Base-by-base conservation (phyloP, 768 basidiomycete genomes). In the Suillus americanus region DNA sequence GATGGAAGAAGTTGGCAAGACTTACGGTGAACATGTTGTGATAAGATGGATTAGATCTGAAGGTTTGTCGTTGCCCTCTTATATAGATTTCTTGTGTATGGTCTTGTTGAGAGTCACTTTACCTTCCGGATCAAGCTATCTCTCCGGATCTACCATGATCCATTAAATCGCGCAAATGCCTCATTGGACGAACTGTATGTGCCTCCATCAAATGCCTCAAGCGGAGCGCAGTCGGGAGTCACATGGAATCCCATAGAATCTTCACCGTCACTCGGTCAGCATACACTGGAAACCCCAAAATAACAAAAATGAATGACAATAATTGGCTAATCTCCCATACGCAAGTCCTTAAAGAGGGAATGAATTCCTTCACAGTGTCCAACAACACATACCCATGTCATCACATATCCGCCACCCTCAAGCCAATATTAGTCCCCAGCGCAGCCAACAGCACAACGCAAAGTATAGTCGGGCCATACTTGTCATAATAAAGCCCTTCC, bases 401-500 rank as follows among this genome's bases (percentile, higher is more conserved):
- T 57, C 56, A 25, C 82, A 90, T 82, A 74, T 91, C 87, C 14
- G 81, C 75, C 62, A 87, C 69, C 63, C 92, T 80, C 69, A 95
- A 75, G 25, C 82, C 89, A 67, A 96, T 84, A 72, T 96, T 96
- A 66, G 89, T 85, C 25, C 83, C 83, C 60, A 95, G 76, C 20
- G 93, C 91, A 41, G 81, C 77, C 63, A 91, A 83, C 51, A 97
- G 76, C 46, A 89, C 82, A 30, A 86, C 67, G 67, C 91, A 93
- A 28, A 97, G 79, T 5, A 89, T 73, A 1, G 90, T 92, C 43
- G 94, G 94, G 0, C 94, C 93, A 67, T 89, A 94, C 77, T 89
- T 90, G 79, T 97, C 94, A 72, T 95, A 94, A 77, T 97, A 97
- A 60, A 94, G 68, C 28, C 92, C 91, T 62, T 90, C 87, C 0